Base-by-base conservation (phyloP, 352 stramenopile species). In the Phytopythium cucurbitacearum region DNA sequence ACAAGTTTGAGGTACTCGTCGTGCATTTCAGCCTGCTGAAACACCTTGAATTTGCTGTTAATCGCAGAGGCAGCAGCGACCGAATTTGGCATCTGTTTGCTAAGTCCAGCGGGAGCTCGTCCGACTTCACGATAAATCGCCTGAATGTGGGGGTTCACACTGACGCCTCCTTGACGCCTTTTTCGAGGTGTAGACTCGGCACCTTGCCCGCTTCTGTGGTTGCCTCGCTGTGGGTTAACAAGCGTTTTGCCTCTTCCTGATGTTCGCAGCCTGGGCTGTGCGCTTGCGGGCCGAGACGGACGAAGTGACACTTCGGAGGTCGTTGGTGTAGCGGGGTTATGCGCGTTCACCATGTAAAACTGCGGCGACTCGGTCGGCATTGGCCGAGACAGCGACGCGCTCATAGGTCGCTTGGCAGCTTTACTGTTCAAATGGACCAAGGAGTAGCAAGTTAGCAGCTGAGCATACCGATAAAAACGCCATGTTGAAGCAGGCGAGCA, bases 1-100 rank as follows among this genome's bases (percentile, higher is more conserved):
- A 80, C 65, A 28, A 88, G 64, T 37, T 73, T 73, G 48, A 73
- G 74, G 47, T 85, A 81, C 56, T 88, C 77, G 40, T 88, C 74
- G 16, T 85, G 74, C 0, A 86, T 54, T 36, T 86, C 74, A 5
- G 69, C 60, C n/a, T 80, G 68, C 54, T 85, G 69, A 42, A 84
- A 80, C 10, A 71, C 59, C 9, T 71, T 71, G 4, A 60, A 51
- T 35, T 77, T 79, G 40, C 37, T 77, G 8, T 62, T 56, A 35
- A 83, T 57, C 28, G 67, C 57, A 32, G 60, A 56, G 5, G 49
- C 57, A 6, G 65, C 62, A 3, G 60, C 61, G 5, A 65, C 59
- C 9, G 63, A 69, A 15, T 38, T 52, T 11, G 60, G 53, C 15
- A 61, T 59, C 35, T 64, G 56, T 9, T 62, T 65, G 11, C 62